Evolutionary conservation across 2,329 filamentous ascomycete species (phyloP).

Genomic region (Malbranchea zuffiana): DNA sequence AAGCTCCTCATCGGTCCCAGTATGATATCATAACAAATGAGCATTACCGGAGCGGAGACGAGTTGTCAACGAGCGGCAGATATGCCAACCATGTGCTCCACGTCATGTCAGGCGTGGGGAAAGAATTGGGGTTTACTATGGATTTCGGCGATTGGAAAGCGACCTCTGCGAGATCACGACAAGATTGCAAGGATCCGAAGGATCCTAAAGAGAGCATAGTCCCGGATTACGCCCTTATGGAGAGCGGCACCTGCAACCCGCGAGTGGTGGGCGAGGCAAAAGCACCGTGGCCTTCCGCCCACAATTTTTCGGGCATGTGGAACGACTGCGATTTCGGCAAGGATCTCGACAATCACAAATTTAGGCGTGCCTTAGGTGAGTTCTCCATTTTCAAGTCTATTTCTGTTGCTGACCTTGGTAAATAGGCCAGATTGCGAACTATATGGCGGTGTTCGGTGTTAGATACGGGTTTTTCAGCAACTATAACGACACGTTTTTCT

Average conservation of each 20-base stretch:
- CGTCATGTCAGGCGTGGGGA: conserved; percentile 10
- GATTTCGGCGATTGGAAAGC: conserved; percentile 14
- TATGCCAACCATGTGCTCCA: conserved; percentile 9
- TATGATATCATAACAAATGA: no score
- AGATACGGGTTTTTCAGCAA: conserved; percentile 12
- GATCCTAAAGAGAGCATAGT: conserved; percentile 1
- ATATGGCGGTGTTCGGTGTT: conserved; percentile 9
- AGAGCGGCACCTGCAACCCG: background rate
- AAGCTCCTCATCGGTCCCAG: no score
- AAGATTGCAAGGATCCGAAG: no score
- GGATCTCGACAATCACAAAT: background rate
- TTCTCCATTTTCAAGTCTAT: conserved; percentile 7
- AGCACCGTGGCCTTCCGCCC: conserved; percentile 8
- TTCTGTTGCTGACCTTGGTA: background rate
- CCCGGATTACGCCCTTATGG: conserved; percentile 9
- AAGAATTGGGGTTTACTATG: conserved; percentile 2
- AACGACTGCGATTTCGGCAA: background rate
- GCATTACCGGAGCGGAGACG: conserved; percentile 12
- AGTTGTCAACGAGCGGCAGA: conserved; percentile 9
- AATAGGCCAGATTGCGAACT: conserved; percentile 12
- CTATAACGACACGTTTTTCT: conserved; percentile 8
- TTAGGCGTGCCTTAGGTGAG: background rate
- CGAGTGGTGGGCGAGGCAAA: conserved; percentile 9
- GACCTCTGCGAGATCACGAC: background rate
- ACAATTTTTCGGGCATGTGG: conserved; percentile 2